Evolutionary conservation across 2,329 filamentous ascomycete species (phyloP).

Genomic region (Paraphaeosphaeria sporulosa): DNA sequence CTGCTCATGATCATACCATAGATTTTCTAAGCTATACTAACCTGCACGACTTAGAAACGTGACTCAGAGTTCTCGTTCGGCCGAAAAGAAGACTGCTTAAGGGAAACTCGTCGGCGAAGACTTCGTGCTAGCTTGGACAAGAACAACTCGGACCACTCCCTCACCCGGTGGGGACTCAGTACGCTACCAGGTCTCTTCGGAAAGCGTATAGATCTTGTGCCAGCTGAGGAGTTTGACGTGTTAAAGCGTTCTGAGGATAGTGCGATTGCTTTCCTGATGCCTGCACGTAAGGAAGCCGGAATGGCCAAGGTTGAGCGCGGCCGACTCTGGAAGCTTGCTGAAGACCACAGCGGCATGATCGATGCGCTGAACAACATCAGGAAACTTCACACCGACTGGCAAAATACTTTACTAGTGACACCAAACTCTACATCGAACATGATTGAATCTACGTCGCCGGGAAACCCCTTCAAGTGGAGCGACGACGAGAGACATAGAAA

Average conservation of each 20-base stretch:
- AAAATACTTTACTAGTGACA: slow-evolving; percentile 20
- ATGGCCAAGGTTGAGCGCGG: slow-evolving; percentile 22
- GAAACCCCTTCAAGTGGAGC: slow-evolving; percentile 35
- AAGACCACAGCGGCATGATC: slow-evolving; percentile 30
- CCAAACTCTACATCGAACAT: background rate
- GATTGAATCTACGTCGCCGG: background rate
- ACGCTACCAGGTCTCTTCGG: slow-evolving; percentile 33
- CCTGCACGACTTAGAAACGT: slow-evolving; percentile 18
- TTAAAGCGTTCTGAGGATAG: slow-evolving; percentile 29
- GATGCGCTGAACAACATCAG: slow-evolving; percentile 19
- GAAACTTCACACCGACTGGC: slow-evolving; percentile 21
- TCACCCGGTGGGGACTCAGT: slow-evolving; percentile 33
- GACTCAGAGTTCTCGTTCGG: slow-evolving; percentile 29
- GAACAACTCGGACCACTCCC: slow-evolving; percentile 20
- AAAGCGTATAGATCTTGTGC: slow-evolving; percentile 15
- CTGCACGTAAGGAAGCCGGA: slow-evolving; percentile 35
- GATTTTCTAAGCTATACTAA: background rate
- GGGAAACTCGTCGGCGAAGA: slow-evolving; percentile 34
- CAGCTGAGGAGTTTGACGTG: slow-evolving; percentile 7
- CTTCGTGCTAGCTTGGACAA: slow-evolving; percentile 27
- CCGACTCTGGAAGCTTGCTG: slow-evolving; percentile 27
- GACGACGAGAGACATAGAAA: slow-evolving; percentile 23
- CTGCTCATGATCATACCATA: too few relatives aligned
- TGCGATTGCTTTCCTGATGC: slow-evolving; percentile 26
- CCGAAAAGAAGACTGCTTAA: slow-evolving; percentile 38